Conservation (phyloP, 352 stramenopile genomes). For the Globisporangium spiculum region DNA sequence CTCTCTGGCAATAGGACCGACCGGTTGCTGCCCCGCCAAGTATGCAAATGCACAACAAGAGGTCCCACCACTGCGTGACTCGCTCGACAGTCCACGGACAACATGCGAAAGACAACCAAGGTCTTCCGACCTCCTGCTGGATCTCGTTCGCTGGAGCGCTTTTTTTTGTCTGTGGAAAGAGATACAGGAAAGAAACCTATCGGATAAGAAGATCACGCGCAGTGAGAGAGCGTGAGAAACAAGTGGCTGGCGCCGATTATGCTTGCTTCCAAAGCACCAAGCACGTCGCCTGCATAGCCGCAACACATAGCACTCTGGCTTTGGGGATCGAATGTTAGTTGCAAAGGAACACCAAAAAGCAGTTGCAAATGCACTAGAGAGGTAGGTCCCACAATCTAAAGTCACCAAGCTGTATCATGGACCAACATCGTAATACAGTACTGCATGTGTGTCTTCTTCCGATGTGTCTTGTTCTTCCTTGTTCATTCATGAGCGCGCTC, state of each 20-base stretch:
- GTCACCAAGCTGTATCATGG: neutral
- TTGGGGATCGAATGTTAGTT: neutral
- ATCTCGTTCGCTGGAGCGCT: neutral
- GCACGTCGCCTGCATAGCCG: neutral
- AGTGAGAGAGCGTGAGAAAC: no score
- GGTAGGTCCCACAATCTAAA: neutral
- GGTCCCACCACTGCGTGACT: neutral
- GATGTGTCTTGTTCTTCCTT: neutral
- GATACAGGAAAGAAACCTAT: neutral
- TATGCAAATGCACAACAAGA: neutral
- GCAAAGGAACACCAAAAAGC: neutral
- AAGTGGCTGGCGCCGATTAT: neutral
- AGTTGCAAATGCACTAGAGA: neutral
- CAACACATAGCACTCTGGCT: neutral
- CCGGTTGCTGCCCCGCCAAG: neutral
- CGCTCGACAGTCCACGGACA: neutral
- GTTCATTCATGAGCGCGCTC: neutral
- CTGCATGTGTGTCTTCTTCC: neutral
- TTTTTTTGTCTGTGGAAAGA: neutral
- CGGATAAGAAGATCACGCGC: neutral
- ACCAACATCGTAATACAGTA: neutral
- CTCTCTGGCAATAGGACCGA: neutral
- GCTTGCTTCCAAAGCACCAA: neutral
- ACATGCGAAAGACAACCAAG: neutral
- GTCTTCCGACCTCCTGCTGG: neutral